A percentile compares a stretch with the other conserved stretches of the same genome.
Conservation (phyloP, 257 asterid species). For the Primulina huaijiensis region DNA sequence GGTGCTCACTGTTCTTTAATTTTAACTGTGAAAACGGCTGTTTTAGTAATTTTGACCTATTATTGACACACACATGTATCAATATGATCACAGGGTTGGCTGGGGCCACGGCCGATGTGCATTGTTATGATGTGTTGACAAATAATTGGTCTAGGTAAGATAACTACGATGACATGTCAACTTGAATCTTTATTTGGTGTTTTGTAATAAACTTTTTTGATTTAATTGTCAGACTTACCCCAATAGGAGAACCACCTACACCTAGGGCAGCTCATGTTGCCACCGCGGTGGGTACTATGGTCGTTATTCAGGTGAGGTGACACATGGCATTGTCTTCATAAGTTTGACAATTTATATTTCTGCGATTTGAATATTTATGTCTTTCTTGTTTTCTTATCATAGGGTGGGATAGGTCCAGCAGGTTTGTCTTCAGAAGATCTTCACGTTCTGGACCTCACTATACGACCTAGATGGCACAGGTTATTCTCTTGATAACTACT, state of each 20-base stretch:
- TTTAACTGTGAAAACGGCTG: constrained; percentile 10
- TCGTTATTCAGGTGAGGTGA: constrained; percentile 86
- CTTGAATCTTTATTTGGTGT: constrained; percentile 8
- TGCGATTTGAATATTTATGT: constrained; percentile 2
- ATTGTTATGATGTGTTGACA: constrained; percentile 79
- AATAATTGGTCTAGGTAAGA: constrained; percentile 94
- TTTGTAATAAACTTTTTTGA: constrained; percentile 24
- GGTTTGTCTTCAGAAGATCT: constrained; percentile 84
- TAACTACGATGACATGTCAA: not conserved
- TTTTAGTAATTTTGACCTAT: constrained; percentile 1
- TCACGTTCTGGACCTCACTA: constrained; percentile 76
- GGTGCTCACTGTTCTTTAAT: not conserved
- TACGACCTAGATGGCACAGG: constrained; percentile 97
- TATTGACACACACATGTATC: constrained; percentile 1
- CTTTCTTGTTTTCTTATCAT: constrained; percentile 21
- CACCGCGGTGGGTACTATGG: constrained; percentile 98
- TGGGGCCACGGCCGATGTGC: constrained; percentile 98
- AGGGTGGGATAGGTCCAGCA: constrained; percentile 85
- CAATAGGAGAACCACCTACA: constrained; percentile 99
- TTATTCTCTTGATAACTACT: constrained; percentile 29
- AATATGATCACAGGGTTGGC: constrained; percentile 74
- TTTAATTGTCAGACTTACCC: constrained; percentile 59
- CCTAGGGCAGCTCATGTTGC: constrained; percentile 99
- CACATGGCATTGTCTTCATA: constrained; percentile 12
- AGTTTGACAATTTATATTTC: constrained; percentile 4